Conservation (phyloP, 2,329 filamentous ascomycete species). For the Elsinoe fawcettii region DNA sequence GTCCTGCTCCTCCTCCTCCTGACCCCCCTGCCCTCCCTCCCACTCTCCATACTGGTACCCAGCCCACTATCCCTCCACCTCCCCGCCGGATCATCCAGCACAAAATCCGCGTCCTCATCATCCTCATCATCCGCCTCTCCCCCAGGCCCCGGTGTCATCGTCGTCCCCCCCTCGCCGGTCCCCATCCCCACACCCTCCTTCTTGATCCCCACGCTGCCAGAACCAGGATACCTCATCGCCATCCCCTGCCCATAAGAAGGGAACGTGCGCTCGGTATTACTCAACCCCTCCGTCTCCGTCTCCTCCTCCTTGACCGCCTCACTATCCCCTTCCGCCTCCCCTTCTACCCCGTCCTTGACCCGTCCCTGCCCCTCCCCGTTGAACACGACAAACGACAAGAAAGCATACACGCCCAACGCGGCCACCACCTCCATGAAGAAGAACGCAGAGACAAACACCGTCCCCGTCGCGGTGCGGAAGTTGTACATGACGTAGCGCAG, state of each 20-base stretch:
- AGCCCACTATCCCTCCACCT: constrained; percentile 37
- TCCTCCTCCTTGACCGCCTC: constrained; percentile 24
- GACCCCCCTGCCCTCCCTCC: constrained; percentile 1
- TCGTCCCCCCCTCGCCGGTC: constrained; percentile 15
- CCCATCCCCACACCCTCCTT: constrained; percentile 23
- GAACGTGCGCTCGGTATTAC: constrained; percentile 43
- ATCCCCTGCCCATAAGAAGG: constrained; percentile 40
- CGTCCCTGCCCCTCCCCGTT: constrained; percentile 15
- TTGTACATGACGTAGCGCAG: constrained; percentile 81
- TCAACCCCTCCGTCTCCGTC: constrained; percentile 26
- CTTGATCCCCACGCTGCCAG: not conserved
- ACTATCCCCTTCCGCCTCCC: not conserved
- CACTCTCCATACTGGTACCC: constrained; percentile 43
- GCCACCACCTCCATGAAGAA: constrained; percentile 69
- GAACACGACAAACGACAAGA: constrained; percentile 40
- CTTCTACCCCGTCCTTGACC: constrained; percentile 18
- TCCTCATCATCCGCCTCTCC: constrained; percentile 37
- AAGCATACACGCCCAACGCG: constrained; percentile 57
- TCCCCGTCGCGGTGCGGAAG: constrained; percentile 62
- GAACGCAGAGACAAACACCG: constrained; percentile 62
- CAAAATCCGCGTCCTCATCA: constrained; percentile 37
- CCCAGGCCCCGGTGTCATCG: constrained; percentile 20
- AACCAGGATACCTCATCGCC: constrained; percentile 28
- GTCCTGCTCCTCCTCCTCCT: constrained; percentile 1
- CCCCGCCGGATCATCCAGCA: constrained; percentile 30